These are phyloP conservation scores for Paramecium tetraurelia DNA, from an alignment of 73 alveolate species.

Conservation along the genomic window DNA sequence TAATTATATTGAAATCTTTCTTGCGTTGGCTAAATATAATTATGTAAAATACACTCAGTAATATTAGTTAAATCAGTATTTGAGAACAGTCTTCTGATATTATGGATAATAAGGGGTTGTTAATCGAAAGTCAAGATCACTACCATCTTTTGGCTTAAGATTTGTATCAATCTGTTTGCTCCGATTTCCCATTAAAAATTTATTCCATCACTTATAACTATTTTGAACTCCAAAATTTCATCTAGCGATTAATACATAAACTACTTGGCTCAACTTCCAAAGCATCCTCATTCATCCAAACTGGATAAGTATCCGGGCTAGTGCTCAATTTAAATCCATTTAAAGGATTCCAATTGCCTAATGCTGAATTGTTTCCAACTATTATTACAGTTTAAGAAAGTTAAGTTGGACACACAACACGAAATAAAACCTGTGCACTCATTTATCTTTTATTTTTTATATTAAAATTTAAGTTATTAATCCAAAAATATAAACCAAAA, in stretches of 20 bases:
- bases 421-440: slow-evolving; percentile 8
- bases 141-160: background rate
- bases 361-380: slow-evolving; percentile 45
- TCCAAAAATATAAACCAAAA: background rate
- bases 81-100: background rate
- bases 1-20: background rate
- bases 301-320: slow-evolving; percentile 35
- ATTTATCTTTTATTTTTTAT: background rate
- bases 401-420: slow-evolving; percentile 37
- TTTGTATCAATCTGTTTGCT: background rate
- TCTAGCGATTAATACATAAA: background rate
- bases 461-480: background rate
- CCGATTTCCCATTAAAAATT: background rate
- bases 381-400: background rate
- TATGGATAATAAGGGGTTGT: background rate
- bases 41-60: background rate
- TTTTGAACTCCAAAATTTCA: background rate
- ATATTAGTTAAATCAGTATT: background rate
- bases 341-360: slow-evolving; percentile 58
- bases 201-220: background rate
- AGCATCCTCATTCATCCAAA: slow-evolving; percentile 42
- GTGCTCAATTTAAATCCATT: slow-evolving; percentile 45
- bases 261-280: slow-evolving; percentile 26
- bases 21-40: background rate
- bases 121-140: background rate